Evolutionary conservation across 2,329 filamentous ascomycete species (phyloP).

Genomic region (Acephala macrosclerotiorum): DNA sequence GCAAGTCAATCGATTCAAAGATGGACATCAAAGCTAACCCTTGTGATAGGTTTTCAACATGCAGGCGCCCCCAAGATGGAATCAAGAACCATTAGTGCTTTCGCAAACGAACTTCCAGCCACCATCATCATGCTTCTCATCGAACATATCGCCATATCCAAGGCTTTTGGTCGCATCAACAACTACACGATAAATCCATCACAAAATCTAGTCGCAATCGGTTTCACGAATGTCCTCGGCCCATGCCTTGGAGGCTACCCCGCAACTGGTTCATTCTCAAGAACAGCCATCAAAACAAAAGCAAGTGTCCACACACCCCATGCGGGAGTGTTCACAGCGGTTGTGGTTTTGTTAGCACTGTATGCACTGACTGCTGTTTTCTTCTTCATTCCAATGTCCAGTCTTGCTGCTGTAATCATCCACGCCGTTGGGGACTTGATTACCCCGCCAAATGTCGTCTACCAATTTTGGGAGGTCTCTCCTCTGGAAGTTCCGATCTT

Average conservation of each 20-base stretch:
- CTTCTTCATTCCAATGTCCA: constrained; percentile 87
- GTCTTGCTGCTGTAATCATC: constrained; percentile 88
- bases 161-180: constrained; percentile 93
- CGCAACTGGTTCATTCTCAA: constrained; percentile 91
- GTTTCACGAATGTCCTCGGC: constrained; percentile 85
- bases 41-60: background rate
- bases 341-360: constrained; percentile 85
- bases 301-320: constrained; percentile 91
- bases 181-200: constrained; percentile 96
- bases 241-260: constrained; percentile 92
- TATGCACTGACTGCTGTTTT: constrained; percentile 89
- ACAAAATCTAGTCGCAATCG: constrained; percentile 93
- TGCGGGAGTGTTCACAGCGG: constrained; percentile 84
- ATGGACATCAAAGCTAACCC: no score
- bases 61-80: background rate
- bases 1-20: background rate
- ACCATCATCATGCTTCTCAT: constrained; percentile 93
- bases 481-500: constrained; percentile 91
- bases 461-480: constrained; percentile 92
- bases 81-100: constrained; percentile 59
- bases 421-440: constrained; percentile 93
- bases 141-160: constrained; percentile 95
- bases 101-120: constrained; percentile 77
- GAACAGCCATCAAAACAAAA: constrained; percentile 96
- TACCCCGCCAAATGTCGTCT: constrained; percentile 87